phyloP scores from a whole-genome alignment of 169 alveolate genomes.

The Plasmodium gallinaceum region DNA sequence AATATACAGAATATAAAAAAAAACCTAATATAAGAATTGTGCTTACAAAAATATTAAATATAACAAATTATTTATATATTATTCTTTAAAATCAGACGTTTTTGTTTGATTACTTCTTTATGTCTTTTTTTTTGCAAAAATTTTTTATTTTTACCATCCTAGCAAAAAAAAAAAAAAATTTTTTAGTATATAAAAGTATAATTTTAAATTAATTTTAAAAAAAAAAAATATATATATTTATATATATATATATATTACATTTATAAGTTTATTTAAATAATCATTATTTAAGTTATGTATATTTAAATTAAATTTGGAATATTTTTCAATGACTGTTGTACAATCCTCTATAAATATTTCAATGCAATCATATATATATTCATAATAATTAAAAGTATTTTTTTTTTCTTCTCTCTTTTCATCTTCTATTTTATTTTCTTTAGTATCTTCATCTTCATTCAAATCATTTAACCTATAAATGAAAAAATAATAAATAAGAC shows the following conservation, averaged over 20 bases:
- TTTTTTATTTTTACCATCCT: constrained; percentile 77
- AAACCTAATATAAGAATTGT: too few species aligned
- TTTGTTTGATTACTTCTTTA: constrained; percentile 26
- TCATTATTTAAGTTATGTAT: constrained; percentile 46
- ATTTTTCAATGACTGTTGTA: constrained; percentile 35
- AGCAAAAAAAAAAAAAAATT: background rate
- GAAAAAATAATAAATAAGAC: background rate
- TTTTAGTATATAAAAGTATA: background rate
- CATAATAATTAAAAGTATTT: constrained; percentile 57
- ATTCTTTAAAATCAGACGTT: constrained; percentile 45
- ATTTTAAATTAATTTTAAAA: background rate
- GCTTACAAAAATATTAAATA: too few species aligned
- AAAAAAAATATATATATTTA: too few species aligned
- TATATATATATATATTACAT: constrained; percentile 27
- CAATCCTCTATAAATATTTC: constrained; percentile 56
- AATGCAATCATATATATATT: constrained; percentile 69
- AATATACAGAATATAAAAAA: too few species aligned
- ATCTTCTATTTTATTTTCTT: constrained; percentile 73
- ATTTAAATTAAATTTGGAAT: constrained; percentile 33
- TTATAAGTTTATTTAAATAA: constrained; percentile 48
- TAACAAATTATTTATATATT: background rate
- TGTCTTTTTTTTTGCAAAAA: constrained; percentile 46
- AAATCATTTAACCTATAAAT: constrained; percentile 36
- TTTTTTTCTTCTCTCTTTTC: constrained; percentile 70
- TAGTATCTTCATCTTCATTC: constrained; percentile 37